Percentiles rank a stretch among this genome's conserved stretches.
Evolutionary conservation across 2,329 filamentous ascomycete genomes (phyloP).

Genomic region (Cladosporium colombiae): DNA sequence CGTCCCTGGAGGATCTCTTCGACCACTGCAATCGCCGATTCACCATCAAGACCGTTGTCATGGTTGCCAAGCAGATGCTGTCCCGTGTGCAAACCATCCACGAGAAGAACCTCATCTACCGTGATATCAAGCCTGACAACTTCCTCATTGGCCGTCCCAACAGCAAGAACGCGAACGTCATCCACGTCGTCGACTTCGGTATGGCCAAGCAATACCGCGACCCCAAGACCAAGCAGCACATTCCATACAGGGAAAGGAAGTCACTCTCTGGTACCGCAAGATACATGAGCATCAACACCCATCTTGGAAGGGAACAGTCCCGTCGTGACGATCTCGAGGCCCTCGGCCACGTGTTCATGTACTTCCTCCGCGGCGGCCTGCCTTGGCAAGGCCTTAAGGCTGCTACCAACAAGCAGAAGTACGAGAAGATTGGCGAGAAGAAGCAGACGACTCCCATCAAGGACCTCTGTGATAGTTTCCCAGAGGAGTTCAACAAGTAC

Average conservation of each 20-base stretch:
- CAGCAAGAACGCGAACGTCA: constrained; percentile 94
- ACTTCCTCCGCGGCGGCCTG: constrained; percentile 65
- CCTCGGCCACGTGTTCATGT: constrained; percentile 69
- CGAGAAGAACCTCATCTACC: constrained; percentile 98
- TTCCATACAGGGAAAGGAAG: constrained; percentile 95
- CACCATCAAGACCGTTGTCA: constrained; percentile 95
- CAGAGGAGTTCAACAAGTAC: constrained; percentile 98
- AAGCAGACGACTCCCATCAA: constrained; percentile 98
- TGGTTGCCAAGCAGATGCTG: constrained; percentile 99
- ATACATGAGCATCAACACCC: constrained; percentile 99
- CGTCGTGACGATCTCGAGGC: constrained; percentile 95
- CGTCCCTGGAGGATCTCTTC: constrained; percentile 93
- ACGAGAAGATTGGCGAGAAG: constrained; percentile 99
- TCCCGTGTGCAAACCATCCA: constrained; percentile 93
- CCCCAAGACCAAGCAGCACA: constrained; percentile 98
- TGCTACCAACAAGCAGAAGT: constrained; percentile 88
- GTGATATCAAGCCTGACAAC: constrained; percentile 99
- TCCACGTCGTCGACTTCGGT: constrained; percentile 97
- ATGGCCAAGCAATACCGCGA: constrained; percentile 99
- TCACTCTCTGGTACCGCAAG: constrained; percentile 88
- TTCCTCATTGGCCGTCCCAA: constrained; percentile 92
- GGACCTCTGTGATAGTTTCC: constrained; percentile 93
- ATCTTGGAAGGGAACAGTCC: constrained; percentile 93
- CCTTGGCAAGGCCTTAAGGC: constrained; percentile 70
- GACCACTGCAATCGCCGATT: constrained; percentile 96